A percentile compares a stretch with the other conserved stretches of the same genome.
Conservation (phyloP, 2,329 filamentous ascomycete species). For the Epichloe hybrida region DNA sequence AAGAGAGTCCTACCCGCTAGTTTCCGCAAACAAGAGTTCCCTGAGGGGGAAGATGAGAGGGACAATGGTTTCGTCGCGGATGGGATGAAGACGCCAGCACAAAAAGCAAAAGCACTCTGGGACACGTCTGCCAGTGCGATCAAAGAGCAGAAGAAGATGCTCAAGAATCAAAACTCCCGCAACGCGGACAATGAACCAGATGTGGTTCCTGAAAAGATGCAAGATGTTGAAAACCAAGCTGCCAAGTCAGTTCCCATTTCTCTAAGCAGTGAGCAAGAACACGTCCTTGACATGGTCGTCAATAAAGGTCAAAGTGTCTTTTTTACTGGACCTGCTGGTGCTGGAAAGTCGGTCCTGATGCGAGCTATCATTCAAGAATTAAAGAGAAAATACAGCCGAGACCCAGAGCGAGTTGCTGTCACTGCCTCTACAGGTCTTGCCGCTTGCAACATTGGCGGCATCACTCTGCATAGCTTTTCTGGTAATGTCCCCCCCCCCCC, state of each 20-base stretch:
- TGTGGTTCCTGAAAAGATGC: conserved; percentile 23
- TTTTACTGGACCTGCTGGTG: conserved; percentile 93
- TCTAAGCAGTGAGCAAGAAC: conserved; percentile 74
- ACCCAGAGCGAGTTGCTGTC: conserved; percentile 77
- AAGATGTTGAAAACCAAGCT: conserved; percentile 23
- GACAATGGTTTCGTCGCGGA: neutral
- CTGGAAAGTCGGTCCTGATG: conserved; percentile 93
- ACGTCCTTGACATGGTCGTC: conserved; percentile 71
- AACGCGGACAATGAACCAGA: conserved; percentile 24
- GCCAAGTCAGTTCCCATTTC: conserved; percentile 43
- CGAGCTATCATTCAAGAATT: conserved; percentile 76
- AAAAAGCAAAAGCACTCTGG: conserved; percentile 40
- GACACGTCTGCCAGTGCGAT: conserved; percentile 61
- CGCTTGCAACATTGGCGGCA: conserved; percentile 91
- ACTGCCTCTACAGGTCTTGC: conserved; percentile 93
- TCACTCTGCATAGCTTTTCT: conserved; percentile 89
- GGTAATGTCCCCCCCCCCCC: conserved; percentile 29
- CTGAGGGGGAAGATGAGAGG: conserved; percentile 23
- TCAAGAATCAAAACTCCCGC: conserved; percentile 43
- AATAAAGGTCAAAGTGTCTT: conserved; percentile 79
- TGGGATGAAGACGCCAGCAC: conserved; percentile 17
- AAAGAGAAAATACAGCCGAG: conserved; percentile 59
- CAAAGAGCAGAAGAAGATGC: conserved; percentile 63
- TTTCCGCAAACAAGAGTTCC: conserved; percentile 22
- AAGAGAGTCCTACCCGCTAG: conserved; percentile 47